Conservation (phyloP, 164 flowering plant species). For the Liriodendron chinense region DNA sequence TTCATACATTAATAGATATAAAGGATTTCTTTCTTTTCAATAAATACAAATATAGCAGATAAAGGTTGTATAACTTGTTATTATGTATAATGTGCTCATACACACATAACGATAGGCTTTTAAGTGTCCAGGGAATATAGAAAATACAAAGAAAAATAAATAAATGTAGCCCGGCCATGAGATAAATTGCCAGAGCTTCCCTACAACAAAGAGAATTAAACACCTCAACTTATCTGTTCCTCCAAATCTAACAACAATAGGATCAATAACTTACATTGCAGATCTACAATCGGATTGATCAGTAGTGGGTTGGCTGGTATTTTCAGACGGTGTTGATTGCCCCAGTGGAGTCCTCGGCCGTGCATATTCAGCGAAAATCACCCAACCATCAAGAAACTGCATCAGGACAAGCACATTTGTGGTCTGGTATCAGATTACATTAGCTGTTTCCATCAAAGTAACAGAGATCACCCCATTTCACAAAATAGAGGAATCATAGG, state of each 20-base stretch:
- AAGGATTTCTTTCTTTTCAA: background rate
- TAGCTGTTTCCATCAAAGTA: background rate
- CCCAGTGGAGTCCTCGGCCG: slow-evolving; percentile 12
- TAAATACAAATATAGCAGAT: background rate
- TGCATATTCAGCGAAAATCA: slow-evolving; percentile 24
- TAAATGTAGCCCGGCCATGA: background rate
- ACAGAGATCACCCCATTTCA: background rate
- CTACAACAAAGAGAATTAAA: background rate
- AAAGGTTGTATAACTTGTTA: background rate
- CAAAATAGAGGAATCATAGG: background rate
- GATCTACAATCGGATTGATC: background rate
- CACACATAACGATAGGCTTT: background rate
- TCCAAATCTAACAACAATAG: background rate
- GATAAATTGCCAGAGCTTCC: background rate
- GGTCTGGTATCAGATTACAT: background rate
- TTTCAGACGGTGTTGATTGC: background rate
- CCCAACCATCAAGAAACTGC: slow-evolving; percentile 28
- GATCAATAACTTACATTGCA: background rate
- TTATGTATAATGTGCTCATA: background rate
- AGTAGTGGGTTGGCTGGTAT: background rate
- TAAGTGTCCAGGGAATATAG: background rate
- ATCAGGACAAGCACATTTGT: background rate
- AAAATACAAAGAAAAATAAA: background rate
- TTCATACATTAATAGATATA: background rate
- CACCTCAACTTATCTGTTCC: background rate